These are phyloP conservation scores for Marsdenia floribunda DNA, from an alignment of 257 asterid species.

Conservation along the genomic window DNA sequence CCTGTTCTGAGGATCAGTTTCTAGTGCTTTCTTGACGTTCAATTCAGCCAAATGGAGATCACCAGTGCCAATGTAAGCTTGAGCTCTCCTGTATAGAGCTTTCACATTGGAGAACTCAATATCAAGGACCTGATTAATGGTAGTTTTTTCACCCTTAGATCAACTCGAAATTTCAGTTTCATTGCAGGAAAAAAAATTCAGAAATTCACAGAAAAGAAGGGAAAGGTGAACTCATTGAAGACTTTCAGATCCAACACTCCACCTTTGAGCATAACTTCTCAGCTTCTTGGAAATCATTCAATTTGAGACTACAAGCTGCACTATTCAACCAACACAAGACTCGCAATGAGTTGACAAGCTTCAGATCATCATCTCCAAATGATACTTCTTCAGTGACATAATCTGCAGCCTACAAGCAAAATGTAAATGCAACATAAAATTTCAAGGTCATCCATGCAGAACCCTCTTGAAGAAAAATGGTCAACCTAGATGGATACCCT, in stretches of 20 bases:
- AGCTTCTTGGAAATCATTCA: slow-evolving; percentile 40
- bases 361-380: slow-evolving; percentile 38
- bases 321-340: slow-evolving; percentile 61
- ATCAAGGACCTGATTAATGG: slow-evolving; percentile 40
- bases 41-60: slow-evolving; percentile 42
- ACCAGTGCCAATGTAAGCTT: slow-evolving; percentile 35
- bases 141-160: not conserved
- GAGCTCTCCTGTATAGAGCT: slow-evolving; percentile 46
- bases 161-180: slow-evolving; percentile 5
- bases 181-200: not conserved
- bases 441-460: not conserved
- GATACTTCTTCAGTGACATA: slow-evolving; percentile 41
- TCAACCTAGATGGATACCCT: slow-evolving; percentile 24
- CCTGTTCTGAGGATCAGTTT: slow-evolving; percentile 43
- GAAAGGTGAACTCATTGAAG: not conserved
- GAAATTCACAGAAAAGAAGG: not conserved
- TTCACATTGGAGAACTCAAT: slow-evolving; percentile 49
- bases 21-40: slow-evolving; percentile 40
- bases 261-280: slow-evolving; percentile 60
- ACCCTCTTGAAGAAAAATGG: slow-evolving; percentile 1
- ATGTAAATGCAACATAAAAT: not conserved
- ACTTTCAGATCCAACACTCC: slow-evolving; percentile 5
- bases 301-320: slow-evolving; percentile 64
- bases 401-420: slow-evolving; percentile 45
- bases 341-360: slow-evolving; percentile 39